phyloP scores from a whole-genome alignment of 2,329 filamentous ascomycete species.

The Colletotrichum plurivorum region DNA sequence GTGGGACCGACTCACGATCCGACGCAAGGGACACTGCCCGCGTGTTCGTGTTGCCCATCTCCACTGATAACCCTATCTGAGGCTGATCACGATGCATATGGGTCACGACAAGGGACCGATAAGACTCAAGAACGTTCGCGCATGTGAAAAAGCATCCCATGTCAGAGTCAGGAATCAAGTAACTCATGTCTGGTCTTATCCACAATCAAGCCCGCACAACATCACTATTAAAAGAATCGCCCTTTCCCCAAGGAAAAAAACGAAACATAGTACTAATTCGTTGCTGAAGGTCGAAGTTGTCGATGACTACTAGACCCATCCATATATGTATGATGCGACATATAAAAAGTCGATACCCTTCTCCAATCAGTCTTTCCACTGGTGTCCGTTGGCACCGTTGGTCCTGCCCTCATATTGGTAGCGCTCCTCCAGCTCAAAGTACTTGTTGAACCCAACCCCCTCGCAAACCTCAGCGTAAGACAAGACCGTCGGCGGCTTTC shows the following conservation, averaged over 20 bases:
- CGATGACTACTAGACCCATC: not conserved
- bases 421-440: conserved; percentile 45
- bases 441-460: conserved; percentile 61
- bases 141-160: not conserved
- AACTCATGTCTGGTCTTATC: no score
- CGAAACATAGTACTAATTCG: no score
- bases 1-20: no score
- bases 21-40: no score
- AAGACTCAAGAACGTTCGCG: not conserved
- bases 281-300: no score
- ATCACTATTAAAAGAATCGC: no score
- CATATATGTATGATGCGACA: not conserved
- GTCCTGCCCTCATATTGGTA: conserved; percentile 28
- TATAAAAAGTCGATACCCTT: not conserved
- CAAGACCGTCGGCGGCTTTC: conserved; percentile 58
- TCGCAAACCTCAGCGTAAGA: conserved; percentile 60
- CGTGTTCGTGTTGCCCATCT: not conserved
- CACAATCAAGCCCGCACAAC: no score
- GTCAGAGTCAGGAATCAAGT: no score
- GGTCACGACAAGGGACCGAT: not conserved
- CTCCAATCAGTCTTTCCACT: conserved; percentile 17
- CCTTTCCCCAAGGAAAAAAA: no score
- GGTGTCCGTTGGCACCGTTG: conserved; percentile 33
- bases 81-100: not conserved
- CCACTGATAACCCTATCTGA: not conserved